phyloP scores from a whole-genome alignment of 371 early-diverging fungal species.

The Synchytrium microbalum region DNA sequence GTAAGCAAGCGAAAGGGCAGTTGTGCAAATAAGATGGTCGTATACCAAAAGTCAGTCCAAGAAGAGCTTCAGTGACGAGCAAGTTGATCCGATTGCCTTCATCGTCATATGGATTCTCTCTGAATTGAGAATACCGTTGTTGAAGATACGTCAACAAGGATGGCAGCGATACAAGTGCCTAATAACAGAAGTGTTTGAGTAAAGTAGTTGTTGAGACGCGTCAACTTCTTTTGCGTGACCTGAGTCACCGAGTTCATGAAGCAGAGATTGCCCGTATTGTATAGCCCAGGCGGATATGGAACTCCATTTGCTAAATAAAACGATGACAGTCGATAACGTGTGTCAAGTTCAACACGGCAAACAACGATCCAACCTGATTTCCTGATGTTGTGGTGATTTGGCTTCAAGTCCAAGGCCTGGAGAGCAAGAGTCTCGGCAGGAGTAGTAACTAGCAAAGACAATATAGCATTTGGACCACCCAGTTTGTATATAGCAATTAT shows the following conservation, averaged over 20 bases:
- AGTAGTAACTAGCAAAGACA: no score
- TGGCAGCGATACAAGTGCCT: constrained; percentile 52
- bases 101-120: constrained; percentile 18
- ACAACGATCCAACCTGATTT: no score
- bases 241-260: constrained; percentile 89
- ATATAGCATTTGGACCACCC: no score
- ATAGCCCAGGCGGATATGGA: constrained; percentile 52
- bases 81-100: constrained; percentile 25
- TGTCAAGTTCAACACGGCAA: no score
- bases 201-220: no score
- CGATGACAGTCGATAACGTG: no score
- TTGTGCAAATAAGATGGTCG: neutral
- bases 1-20: neutral
- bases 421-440: no score
- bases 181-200: constrained; percentile 6
- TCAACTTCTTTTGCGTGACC: no score
- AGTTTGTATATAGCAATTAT: no score
- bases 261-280: constrained; percentile 90
- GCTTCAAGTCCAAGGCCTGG: no score
- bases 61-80: constrained; percentile 51
- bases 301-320: constrained; percentile 9
- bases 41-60: constrained; percentile 27
- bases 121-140: constrained; percentile 13
- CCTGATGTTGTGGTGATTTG: no score
- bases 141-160: constrained; percentile 38